Evolutionary conservation across 805 yeast species (phyloP), one percentile per base, ranked within the genome.

Genomic region (Ogataea paradorogensis): DNA sequence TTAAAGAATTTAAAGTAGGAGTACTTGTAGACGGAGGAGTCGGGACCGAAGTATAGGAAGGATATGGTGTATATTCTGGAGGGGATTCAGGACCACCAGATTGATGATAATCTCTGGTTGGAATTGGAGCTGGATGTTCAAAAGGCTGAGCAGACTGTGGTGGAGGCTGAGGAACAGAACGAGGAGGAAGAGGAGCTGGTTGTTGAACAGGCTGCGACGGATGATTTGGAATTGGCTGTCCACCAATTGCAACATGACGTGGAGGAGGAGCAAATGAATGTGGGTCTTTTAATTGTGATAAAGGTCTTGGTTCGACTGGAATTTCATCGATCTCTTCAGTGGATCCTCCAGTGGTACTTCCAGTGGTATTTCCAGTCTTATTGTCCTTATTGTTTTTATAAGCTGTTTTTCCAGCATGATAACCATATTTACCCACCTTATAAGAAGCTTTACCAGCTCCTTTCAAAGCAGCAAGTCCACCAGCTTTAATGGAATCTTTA

Each of bases 381-480:
- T 63, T 62, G 35, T 70, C 70, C 46, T 74, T 73, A 53, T 62
- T 62, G 35, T 70, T 70, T 45, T 74, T 74, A 53, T 74, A 75
- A 1, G 80, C 73, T 8, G 59, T 58, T 46, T 67, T 63, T 0
- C 79, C 80, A n/a, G 66, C 67, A 18, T 51, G 46, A 31, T 61
- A 63, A 1, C 68, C 66, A n/a, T 76, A 76, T 45, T 73, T 72
- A 3, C 71, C 63, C 1, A 74, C 63, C 0, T 76, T 69, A 14
- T 60, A 70, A 3, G 77, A 63, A 3, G 78, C 82, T 33, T 54
- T 63, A 6, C 78, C 81, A 16, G 75, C 69, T 5, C 79, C 80
- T 42, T 66, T 69, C 34, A 65, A 65, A 0, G 78, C 70, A 15
- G 78, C 69, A 5, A 61, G 48, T 3, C 80, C 74, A 0, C 71